Base-by-base conservation (phyloP, 495 filamentous ascomycete genomes). In the Neurospora sp. region DNA sequence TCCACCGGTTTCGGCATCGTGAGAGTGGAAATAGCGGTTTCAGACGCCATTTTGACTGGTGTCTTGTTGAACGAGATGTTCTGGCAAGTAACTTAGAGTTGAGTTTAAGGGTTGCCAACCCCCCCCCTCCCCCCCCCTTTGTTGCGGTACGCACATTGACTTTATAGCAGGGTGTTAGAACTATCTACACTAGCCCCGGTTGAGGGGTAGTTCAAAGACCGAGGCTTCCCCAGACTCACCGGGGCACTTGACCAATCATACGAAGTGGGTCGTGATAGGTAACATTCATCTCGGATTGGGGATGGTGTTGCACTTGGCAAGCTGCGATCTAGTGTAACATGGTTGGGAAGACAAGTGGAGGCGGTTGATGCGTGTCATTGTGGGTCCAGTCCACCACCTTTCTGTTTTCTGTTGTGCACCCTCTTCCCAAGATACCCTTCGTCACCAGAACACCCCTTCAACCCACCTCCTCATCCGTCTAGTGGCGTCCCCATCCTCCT, bases 391-490 rank as follows among this genome's bases (percentile, higher is more conserved):
- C 27, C 27, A 31, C 27, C 27, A 31, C 0, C 27, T 31, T 31
- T 31, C 27, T 27, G 27, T 27, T 27, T 27, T 27, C 2, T 27
- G 22, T 27, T 27, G 4, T 31, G 12, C 16, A 2, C 48, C 22
- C 12, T 61, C 22, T 31, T 31, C 12, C 27, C 53, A 16, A 14
- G 2, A 31, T 8, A 45, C 22, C 10, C 48, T 59, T 31, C 22
- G 10, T 59, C 22, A n/a, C 73, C 73, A 76, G 9, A 73, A 70
- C 5, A 40, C 74, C 37, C 16, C 53, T 69, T 17, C 71, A 8
- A 71, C 37, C 78, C 78, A 80, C 1, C 38, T 71, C 69, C 69
- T 74, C 78, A 80, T 78, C 37, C 73, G 31, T 70, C 59, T 73
- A 5, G 70, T 79, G 2, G 77, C 77, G 45, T 72, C 68, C 22